Conservation (phyloP, 106 monocot genomes). For the Ottelia alismoides region DNA sequence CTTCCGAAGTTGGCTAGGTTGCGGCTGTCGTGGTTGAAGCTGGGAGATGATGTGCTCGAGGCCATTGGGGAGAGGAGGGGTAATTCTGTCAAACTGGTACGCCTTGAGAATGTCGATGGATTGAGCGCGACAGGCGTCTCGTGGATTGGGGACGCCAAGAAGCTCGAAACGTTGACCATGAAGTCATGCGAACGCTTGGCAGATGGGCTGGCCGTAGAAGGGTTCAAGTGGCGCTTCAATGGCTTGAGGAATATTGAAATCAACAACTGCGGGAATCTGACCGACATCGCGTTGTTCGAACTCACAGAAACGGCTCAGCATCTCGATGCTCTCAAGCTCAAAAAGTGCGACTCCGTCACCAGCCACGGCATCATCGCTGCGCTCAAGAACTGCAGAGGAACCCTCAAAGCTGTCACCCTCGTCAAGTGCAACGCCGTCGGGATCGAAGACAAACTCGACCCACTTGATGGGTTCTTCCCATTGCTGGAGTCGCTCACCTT, state of each 20-base stretch:
- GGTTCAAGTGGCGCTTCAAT: not conserved
- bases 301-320: slow-evolving; percentile 1
- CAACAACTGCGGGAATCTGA: slow-evolving; percentile 5
- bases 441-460: not conserved
- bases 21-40: slow-evolving; percentile 1
- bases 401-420: slow-evolving; percentile 15
- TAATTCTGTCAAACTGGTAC: not conserved
- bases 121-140: slow-evolving; percentile 3
- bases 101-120: slow-evolving; percentile 9
- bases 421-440: slow-evolving; percentile 10
- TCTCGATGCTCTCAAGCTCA: slow-evolving; percentile 9
- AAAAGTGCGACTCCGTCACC: slow-evolving; percentile 13
- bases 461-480: not conserved
- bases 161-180: slow-evolving; percentile 6
- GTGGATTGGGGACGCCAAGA: not conserved
- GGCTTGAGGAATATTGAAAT: slow-evolving; percentile 2
- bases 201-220: not conserved
- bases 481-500: slow-evolving; percentile 7
- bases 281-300: slow-evolving; percentile 3
- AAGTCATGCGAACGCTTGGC: slow-evolving; percentile 2
- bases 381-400: slow-evolving; percentile 5
- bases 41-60: slow-evolving; percentile 9
- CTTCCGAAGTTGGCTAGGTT: slow-evolving; percentile 8
- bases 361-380: not conserved
- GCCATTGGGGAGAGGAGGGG: slow-evolving; percentile 5